Percentiles rank a stretch among this genome's conserved stretches.
phyloP scores from a whole-genome alignment of 768 basidiomycete genomes.

The Daedalea quercina region DNA sequence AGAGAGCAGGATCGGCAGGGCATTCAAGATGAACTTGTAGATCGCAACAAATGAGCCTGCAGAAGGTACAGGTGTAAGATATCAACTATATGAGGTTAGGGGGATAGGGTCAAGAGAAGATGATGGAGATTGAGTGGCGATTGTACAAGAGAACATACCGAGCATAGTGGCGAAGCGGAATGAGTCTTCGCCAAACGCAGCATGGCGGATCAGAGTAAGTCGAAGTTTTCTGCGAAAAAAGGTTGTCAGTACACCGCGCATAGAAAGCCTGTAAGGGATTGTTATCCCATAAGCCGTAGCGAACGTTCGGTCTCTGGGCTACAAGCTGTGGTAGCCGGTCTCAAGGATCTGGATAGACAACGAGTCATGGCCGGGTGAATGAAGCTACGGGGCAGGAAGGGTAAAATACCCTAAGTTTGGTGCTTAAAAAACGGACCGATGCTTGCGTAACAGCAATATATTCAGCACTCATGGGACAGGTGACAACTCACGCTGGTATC shows the following conservation, averaged over 20 bases:
- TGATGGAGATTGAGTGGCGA: background rate
- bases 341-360: too few relatives aligned
- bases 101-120: background rate
- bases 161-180: constrained; percentile 86
- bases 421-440: too few relatives aligned
- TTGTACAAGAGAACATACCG: constrained; percentile 34
- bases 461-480: background rate
- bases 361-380: too few relatives aligned
- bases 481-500: constrained; percentile 49
- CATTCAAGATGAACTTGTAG: constrained; percentile 77
- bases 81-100: too few relatives aligned
- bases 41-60: constrained; percentile 68
- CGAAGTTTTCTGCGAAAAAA: constrained; percentile 45
- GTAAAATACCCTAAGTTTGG: too few relatives aligned
- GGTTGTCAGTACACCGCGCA: background rate
- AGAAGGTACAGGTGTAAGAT: too few relatives aligned
- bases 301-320: too few relatives aligned
- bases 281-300: too few relatives aligned
- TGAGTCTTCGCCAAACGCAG: constrained; percentile 78
- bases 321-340: too few relatives aligned
- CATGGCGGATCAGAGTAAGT: constrained; percentile 64
- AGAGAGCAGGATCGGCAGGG: constrained; percentile 66
- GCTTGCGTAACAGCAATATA: too few relatives aligned
- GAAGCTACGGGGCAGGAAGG: too few relatives aligned
- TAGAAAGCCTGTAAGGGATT: background rate